These are phyloP conservation scores for Hagleromyces aurorensis DNA, from an alignment of 805 yeast species.

Conservation along the genomic window DNA sequence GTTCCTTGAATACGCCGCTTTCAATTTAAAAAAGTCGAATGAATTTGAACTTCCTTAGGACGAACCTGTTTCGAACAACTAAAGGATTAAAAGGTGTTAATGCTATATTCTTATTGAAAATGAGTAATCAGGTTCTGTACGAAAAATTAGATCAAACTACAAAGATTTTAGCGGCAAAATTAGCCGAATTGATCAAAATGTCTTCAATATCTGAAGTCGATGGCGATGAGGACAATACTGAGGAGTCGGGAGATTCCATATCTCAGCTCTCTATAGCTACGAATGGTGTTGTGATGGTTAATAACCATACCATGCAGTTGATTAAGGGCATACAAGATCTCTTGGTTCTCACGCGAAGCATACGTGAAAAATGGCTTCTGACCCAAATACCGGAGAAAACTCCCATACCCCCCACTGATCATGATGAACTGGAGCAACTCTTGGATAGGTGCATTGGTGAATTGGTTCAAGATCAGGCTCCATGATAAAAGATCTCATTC, in stretches of 20 bases:
- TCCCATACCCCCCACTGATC: conserved; percentile 5
- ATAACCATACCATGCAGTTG: conserved; percentile 27
- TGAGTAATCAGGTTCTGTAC: conserved; percentile 27
- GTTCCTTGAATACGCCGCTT: no score
- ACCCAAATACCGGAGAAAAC: conserved; percentile 24
- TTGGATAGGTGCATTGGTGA: conserved; percentile 19
- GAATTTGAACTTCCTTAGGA: no score
- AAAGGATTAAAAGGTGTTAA: no score
- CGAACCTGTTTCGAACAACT: no score
- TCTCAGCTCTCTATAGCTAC: conserved; percentile 24
- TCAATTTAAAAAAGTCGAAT: no score
- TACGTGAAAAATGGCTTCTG: conserved; percentile 31
- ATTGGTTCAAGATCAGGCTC: conserved; percentile 9
- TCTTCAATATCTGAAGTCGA: conserved; percentile 17
- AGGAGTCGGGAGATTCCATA: conserved; percentile 10
- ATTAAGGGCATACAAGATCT: conserved; percentile 30
- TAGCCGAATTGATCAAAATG: conserved; percentile 24
- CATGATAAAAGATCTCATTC: no score
- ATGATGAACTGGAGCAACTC: conserved; percentile 14
- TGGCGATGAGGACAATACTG: conserved; percentile 10
- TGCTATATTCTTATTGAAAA: no score
- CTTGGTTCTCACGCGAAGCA: conserved; percentile 25
- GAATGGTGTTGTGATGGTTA: conserved; percentile 22
- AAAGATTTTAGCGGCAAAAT: conserved; percentile 22
- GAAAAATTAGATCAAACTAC: conserved; percentile 28